These are phyloP conservation scores for Eucalyptus erythrocorys DNA, from an alignment of 345 rosid genomes.

Conservation along the genomic window DNA sequence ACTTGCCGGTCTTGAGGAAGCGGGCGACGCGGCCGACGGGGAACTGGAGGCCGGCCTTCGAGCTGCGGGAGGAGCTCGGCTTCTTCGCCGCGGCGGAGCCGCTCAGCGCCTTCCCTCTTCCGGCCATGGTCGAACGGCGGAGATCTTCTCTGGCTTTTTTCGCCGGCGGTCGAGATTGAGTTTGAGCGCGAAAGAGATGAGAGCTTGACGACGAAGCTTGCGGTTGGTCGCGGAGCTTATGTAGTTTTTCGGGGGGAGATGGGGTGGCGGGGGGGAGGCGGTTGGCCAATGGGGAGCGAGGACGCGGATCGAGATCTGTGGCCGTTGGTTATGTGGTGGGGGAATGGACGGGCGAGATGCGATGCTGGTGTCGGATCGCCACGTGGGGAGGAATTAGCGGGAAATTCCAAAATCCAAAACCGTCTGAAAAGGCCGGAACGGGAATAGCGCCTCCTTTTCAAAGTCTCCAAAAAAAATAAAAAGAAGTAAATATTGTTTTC, in stretches of 20 bases:
- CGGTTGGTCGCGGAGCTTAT: background rate
- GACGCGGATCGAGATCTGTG: background rate
- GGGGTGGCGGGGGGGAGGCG: background rate
- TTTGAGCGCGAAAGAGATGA: background rate
- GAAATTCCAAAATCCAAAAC: background rate
- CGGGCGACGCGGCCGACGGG: constrained; percentile 11
- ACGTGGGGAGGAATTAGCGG: background rate
- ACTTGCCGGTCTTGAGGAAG: constrained; percentile 15
- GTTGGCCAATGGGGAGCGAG: background rate
- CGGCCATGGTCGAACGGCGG: background rate
- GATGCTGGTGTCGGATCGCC: background rate
- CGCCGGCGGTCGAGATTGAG: background rate
- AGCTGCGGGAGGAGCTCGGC: background rate
- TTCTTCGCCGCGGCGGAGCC: constrained; percentile 1
- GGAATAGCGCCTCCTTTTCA: background rate
- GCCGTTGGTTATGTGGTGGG: background rate
- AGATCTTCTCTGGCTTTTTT: background rate
- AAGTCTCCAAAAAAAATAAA: background rate
- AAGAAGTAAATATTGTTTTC: too few species aligned
- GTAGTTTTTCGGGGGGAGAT: background rate
- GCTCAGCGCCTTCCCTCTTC: constrained; percentile 13
- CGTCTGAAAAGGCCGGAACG: background rate
- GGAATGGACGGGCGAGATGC: background rate
- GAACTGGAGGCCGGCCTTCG: constrained; percentile 7
- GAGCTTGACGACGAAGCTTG: background rate